Evolutionary conservation across 1,284 basidiomycete species (phyloP).

Genomic region (Calocybe gambosa): DNA sequence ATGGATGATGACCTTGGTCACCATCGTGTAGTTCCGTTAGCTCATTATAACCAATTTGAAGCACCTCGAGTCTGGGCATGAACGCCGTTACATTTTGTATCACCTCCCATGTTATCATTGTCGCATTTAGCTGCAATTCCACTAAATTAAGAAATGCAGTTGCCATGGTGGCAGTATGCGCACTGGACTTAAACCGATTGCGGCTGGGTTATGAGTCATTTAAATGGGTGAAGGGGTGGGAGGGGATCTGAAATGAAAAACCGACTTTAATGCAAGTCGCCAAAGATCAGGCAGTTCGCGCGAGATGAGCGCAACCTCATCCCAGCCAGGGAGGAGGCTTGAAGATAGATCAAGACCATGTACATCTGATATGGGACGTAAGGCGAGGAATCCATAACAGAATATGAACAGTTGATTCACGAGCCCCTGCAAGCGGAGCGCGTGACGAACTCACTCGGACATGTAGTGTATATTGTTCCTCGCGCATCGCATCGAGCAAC

Average conservation of each 20-base stretch:
- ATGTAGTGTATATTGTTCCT: conserved; percentile 52
- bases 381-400: no score
- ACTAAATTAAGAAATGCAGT: conserved; percentile 50
- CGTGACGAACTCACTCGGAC: conserved; percentile 54
- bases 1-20: conserved; percentile 12
- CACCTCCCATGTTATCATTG: conserved; percentile 66
- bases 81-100: conserved; percentile 45
- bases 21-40: conserved; percentile 34
- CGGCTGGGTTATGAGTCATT: conserved; percentile 36
- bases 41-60: conserved; percentile 79
- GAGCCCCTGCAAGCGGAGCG: neutral
- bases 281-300: conserved; percentile 58
- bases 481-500: conserved; percentile 53
- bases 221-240: conserved; percentile 17
- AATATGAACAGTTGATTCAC: neutral
- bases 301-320: conserved; percentile 60
- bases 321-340: conserved; percentile 74
- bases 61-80: conserved; percentile 56
- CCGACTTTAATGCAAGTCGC: conserved; percentile 74
- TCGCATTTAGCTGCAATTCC: conserved; percentile 75
- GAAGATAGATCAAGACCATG: conserved; percentile 78
- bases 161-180: conserved; percentile 22
- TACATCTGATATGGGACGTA: conserved; percentile 45
- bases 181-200: conserved; percentile 45
- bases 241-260: conserved; percentile 15